Evolutionary conservation across 2,329 filamentous ascomycete species (phyloP).

Genomic region (Verticillium isaacii): DNA sequence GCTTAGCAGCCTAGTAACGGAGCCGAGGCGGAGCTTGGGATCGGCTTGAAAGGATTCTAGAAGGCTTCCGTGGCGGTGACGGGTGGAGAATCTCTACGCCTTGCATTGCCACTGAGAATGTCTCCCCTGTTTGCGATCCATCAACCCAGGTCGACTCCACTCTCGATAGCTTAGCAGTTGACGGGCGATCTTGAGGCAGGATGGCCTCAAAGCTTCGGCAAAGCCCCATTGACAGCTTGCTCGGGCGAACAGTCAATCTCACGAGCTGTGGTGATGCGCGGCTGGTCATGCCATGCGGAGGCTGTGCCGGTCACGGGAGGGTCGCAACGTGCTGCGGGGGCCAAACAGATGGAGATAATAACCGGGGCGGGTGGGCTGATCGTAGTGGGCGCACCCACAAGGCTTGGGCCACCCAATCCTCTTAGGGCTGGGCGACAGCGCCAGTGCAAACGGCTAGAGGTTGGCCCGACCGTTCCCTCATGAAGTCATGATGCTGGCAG

Average conservation of each 20-base stretch:
- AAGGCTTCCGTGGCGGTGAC: not conserved
- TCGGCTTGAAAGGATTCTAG: not conserved
- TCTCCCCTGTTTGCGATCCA: not conserved
- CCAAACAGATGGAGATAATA: not conserved
- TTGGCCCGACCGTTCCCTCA: not conserved
- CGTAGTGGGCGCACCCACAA: not conserved
- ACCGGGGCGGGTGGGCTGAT: not conserved
- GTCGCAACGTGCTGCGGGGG: not conserved
- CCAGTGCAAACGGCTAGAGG: not conserved
- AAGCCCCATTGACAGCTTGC: not conserved
- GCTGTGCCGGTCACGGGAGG: not conserved
- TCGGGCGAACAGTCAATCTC: not conserved
- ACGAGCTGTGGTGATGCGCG: too few relatives aligned
- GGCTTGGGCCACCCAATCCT: not conserved
- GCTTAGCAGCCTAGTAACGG: not conserved
- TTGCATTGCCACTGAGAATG: not conserved
- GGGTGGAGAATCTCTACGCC: not conserved
- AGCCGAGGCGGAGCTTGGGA: not conserved
- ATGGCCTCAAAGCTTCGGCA: not conserved
- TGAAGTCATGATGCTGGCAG: not conserved
- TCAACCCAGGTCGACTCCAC: not conserved
- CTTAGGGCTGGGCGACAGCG: not conserved
- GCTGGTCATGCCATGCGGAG: not conserved
- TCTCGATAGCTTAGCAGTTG: not conserved
- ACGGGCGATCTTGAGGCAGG: not conserved